These are phyloP conservation scores for Amanita pseudoporphyria DNA, from an alignment of 768 basidiomycete genomes.

Conservation along the genomic window DNA sequence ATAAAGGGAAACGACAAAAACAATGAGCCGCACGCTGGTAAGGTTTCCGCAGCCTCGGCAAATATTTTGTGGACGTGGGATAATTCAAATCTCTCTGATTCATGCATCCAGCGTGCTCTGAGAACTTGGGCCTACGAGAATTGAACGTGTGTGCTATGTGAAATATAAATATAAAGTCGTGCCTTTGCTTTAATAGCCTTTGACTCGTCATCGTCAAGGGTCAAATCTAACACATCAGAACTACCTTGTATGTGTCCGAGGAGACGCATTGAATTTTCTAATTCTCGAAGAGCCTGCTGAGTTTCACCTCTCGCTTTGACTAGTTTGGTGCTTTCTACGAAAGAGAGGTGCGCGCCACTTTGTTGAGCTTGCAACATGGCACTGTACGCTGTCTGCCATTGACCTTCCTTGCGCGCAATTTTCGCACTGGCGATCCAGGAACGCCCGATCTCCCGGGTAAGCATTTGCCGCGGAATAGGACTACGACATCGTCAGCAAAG, in stretches of 20 bases:
- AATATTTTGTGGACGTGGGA: slow-evolving; percentile 54
- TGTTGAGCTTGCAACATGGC: slow-evolving; percentile 87
- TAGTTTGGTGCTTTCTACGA: slow-evolving; percentile 87
- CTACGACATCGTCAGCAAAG: slow-evolving; percentile 13
- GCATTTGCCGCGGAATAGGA: slow-evolving; percentile 24
- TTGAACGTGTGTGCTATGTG: slow-evolving; percentile 5
- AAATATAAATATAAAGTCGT: slow-evolving; percentile 5
- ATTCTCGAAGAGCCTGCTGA: slow-evolving; percentile 76
- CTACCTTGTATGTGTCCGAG: slow-evolving; percentile 36
- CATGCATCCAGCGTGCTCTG: slow-evolving; percentile 87
- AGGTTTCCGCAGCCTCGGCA: slow-evolving; percentile 36
- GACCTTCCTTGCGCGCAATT: slow-evolving; percentile 90
- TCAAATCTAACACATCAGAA: slow-evolving; percentile 44
- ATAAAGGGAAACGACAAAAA: background rate
- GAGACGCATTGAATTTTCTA: slow-evolving; percentile 63
- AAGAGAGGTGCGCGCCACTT: slow-evolving; percentile 59
- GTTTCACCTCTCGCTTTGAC: slow-evolving; percentile 71
- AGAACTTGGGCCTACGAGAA: slow-evolving; percentile 58
- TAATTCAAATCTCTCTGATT: slow-evolving; percentile 72
- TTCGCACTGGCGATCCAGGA: slow-evolving; percentile 94
- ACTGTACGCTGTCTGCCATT: slow-evolving; percentile 95
- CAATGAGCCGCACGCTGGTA: slow-evolving; percentile 31
- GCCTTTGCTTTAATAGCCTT: slow-evolving; percentile 68
- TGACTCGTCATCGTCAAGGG: slow-evolving; percentile 39
- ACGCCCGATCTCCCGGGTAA: slow-evolving; percentile 59